Base-by-base conservation (phyloP, 2,329 filamentous ascomycete genomes). In the Arthrobotrys musiformis region DNA sequence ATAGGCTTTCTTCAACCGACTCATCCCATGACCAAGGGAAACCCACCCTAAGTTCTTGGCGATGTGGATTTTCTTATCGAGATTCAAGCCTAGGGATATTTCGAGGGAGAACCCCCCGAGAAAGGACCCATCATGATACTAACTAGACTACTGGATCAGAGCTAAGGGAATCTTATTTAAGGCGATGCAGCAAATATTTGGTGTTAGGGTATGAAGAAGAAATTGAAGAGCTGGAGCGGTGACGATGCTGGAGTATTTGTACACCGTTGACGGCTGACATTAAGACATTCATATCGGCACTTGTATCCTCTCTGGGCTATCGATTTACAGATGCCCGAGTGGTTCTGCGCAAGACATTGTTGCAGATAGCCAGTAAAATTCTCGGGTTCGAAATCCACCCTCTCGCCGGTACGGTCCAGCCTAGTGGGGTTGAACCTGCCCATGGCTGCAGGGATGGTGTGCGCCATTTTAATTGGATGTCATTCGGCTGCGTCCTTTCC, bases 21-120 rank as follows among this genome's bases (percentile, higher is more conserved):
- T 66, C 66, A 76, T 69, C 72, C 72, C 72, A 76, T 76, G 72
- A 76, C 72, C 72, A 76, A 64, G 70, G 50, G 44, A 48, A 76
- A 64, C 58, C 72, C 63, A 69, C 72, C 48, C 56, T 60, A 76
- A 64, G 26, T 33, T 70, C 72, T 76, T 76, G 72, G 72, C 72
- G 60, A 58, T 58, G 58, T 72, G 58, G 68, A 72, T 64, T 63
- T 56, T 50, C 68, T 64, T 72, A 70, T 63, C 64, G 72, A 52
- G 37, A 63, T 72, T 62, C 58, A 42, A 37, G 17, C 44, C 50
- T 48, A 56, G 56, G 56, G 56, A 58, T 56, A 22, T 44, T 28
- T 44, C 24, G 26, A 46, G 19, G 17, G 40, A 58, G 54, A 37
- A 46, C 30, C 37, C 58, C 28, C 66, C 66, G 48, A 62, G 42